Conservation (phyloP, 2,329 filamentous ascomycete species). For the Gnomoniopsis sp. region DNA sequence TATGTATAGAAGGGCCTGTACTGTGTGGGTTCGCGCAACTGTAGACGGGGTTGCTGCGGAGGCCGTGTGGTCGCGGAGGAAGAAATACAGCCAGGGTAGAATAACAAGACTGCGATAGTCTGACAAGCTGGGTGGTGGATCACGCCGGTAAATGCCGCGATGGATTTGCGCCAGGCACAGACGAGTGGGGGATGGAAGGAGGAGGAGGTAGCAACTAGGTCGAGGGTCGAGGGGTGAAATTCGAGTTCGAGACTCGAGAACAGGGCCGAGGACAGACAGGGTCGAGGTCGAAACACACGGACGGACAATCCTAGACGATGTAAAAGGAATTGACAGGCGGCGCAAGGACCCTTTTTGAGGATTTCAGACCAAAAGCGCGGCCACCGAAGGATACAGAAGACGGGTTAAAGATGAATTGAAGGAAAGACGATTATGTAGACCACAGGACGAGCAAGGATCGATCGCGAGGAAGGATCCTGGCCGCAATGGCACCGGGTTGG, state of each 20-base stretch:
- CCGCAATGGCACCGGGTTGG: not conserved
- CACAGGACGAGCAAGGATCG: conserved; percentile 4
- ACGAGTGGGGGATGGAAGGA: not conserved
- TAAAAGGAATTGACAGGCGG: conserved; percentile 1
- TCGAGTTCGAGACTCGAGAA: not conserved
- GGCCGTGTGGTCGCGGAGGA: conserved; percentile 2
- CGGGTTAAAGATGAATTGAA: not conserved
- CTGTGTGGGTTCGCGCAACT: not conserved
- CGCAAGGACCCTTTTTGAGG: conserved; percentile 18
- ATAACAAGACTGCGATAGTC: not conserved
- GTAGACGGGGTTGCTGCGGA: not conserved
- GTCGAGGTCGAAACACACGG: conserved; percentile 10
- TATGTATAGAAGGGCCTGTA: conserved; percentile 9
- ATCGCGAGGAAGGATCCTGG: not conserved
- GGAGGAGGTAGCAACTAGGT: not conserved
- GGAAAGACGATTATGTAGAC: conserved; percentile 1
- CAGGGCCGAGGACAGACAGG: conserved; percentile 3
- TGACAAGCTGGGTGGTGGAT: no score
- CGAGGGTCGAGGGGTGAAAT: not conserved
- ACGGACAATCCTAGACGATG: not conserved
- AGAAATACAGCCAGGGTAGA: not conserved
- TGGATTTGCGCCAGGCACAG: not conserved
- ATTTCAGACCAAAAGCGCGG: conserved; percentile 10
- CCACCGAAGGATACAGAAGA: not conserved
- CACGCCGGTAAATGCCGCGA: not conserved